A percentile compares a stretch with the other conserved stretches of the same genome.
Evolutionary conservation across 352 stramenopile genomes (phyloP).

Genomic region (Phytopythium delawarense): DNA sequence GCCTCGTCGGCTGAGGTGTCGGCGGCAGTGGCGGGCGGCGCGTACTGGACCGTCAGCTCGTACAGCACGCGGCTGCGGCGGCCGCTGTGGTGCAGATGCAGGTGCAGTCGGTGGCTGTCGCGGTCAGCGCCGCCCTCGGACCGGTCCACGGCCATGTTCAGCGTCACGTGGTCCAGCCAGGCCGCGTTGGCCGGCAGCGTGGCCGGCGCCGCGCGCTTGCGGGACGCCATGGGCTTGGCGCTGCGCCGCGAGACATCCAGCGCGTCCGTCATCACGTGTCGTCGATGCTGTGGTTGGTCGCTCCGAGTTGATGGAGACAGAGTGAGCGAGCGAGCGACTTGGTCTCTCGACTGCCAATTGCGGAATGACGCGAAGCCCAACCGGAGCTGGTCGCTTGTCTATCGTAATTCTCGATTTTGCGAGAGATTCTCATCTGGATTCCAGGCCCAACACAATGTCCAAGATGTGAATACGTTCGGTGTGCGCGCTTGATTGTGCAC

Average conservation of each 20-base stretch:
- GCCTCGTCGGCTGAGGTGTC: slow-evolving; percentile 6
- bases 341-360: neutral
- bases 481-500: neutral
- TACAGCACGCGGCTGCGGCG: slow-evolving; percentile 27
- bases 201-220: slow-evolving; percentile 24
- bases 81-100: slow-evolving; percentile 7
- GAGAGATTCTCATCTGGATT: neutral
- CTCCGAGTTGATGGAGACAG: neutral
- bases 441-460: no score
- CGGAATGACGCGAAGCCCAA: neutral
- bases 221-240: neutral
- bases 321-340: neutral
- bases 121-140: slow-evolving; percentile 1
- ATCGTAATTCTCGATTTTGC: neutral
- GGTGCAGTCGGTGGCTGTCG: slow-evolving; percentile 1
- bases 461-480: no score
- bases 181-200: slow-evolving; percentile 25
- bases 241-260: neutral
- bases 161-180: slow-evolving; percentile 29
- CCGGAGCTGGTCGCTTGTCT: neutral
- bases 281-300: neutral
- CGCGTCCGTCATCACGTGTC: neutral
- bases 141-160: slow-evolving; percentile 19
- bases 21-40: slow-evolving; percentile 6
- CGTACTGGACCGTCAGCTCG: slow-evolving; percentile 22